phyloP scores from a whole-genome alignment of 306 rosid genomes.

The Sesbania bispinosa region DNA sequence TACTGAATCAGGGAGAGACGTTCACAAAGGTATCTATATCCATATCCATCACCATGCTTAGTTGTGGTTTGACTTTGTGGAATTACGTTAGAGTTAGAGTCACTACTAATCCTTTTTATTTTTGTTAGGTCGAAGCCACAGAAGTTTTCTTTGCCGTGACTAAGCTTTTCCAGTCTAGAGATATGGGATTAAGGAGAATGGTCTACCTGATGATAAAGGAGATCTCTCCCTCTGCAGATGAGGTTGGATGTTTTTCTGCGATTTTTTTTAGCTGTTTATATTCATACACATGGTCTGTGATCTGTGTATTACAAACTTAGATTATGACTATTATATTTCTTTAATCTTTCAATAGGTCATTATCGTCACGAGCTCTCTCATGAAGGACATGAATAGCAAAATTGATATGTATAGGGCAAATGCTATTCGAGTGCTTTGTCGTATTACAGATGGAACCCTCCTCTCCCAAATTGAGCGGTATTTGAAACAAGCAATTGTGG shows the following conservation, averaged over 20 bases:
- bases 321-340: slow-evolving; percentile 32
- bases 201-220: slow-evolving; percentile 95
- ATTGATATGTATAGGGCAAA: slow-evolving; percentile 97
- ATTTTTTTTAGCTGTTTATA: slow-evolving; percentile 16
- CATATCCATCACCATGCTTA: slow-evolving; percentile 28
- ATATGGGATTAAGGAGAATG: slow-evolving; percentile 97
- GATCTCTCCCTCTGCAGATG: slow-evolving; percentile 95
- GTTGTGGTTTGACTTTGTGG: background rate
- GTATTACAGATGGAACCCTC: slow-evolving; percentile 95
- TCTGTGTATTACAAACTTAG: slow-evolving; percentile 19
- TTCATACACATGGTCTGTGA: background rate
- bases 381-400: slow-evolving; percentile 99
- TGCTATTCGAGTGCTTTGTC: slow-evolving; percentile 98
- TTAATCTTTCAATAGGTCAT: slow-evolving; percentile 64
- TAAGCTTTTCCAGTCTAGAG: slow-evolving; percentile 96
- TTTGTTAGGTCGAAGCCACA: slow-evolving; percentile 79
- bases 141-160: slow-evolving; percentile 99
- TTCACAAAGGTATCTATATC: slow-evolving; percentile 80
- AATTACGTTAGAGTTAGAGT: slow-evolving; percentile 3
- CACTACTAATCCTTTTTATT: background rate
- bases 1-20: slow-evolving; percentile 92
- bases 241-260: slow-evolving; percentile 45
- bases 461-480: slow-evolving; percentile 96
- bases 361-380: slow-evolving; percentile 97
- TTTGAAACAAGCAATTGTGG: slow-evolving; percentile 98